Percentiles rank a stretch among this genome's conserved stretches.
These are phyloP conservation scores for Eragrostis tef DNA, from an alignment of 202 grass and related monocot species.

Conservation along the genomic window DNA sequence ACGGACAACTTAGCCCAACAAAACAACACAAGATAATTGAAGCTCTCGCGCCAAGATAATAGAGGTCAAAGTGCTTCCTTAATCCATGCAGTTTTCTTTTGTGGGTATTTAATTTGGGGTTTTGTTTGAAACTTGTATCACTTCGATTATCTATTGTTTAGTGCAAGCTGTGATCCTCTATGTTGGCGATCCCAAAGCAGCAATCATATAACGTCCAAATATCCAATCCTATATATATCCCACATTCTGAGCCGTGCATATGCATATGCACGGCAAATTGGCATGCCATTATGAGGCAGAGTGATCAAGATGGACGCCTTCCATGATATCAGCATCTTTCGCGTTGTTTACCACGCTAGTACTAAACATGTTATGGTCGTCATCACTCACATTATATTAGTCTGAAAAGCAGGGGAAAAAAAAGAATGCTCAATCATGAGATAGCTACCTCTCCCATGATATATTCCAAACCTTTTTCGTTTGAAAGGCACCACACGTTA, in stretches of 20 bases:
- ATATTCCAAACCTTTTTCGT: constrained; percentile 13
- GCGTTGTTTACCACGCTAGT: constrained; percentile 16
- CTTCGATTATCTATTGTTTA: constrained; percentile 19
- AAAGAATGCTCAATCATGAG: constrained; percentile 39
- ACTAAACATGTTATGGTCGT: constrained; percentile 36
- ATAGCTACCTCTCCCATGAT: constrained; percentile 3
- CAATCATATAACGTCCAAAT: constrained; percentile 2
- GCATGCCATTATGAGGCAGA: constrained; percentile 7
- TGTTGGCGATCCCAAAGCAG: constrained; percentile 10
- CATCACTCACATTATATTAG: constrained; percentile 25
- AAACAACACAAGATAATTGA: too few relatives aligned
- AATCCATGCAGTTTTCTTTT: too few relatives aligned
- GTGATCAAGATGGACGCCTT: not conserved
- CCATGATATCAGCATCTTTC: not conserved
- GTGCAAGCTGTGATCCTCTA: constrained; percentile 46
- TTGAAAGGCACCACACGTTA: not conserved
- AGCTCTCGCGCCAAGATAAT: too few relatives aligned
- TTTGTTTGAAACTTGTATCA: not conserved
- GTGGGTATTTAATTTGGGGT: too few relatives aligned
- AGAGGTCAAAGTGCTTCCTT: not conserved
- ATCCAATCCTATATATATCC: not conserved
- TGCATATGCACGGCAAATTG: constrained; percentile 20
- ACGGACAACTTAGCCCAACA: too few relatives aligned
- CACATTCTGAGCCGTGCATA: not conserved
- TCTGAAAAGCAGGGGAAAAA: constrained; percentile 19